Evolutionary conservation across 495 filamentous ascomycete species (phyloP).

Genomic region (Podospora comata): DNA sequence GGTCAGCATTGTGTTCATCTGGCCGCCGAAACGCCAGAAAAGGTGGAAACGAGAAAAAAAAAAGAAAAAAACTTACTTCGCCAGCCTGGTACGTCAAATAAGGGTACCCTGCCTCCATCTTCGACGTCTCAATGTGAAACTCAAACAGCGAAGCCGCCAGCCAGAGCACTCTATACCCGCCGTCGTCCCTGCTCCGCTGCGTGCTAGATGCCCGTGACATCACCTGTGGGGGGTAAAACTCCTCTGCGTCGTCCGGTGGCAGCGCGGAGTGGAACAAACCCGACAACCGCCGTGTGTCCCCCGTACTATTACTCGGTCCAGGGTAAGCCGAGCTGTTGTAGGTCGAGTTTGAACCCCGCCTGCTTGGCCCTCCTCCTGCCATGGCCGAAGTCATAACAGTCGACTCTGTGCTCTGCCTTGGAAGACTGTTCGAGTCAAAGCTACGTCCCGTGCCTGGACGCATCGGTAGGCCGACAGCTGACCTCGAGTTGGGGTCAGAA

Average conservation of each 20-base stretch:
- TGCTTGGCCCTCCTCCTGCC: conserved; percentile 24
- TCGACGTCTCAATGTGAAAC: conserved; percentile 91
- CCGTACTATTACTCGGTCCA: conserved; percentile 3
- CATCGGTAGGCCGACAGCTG: conserved; percentile 28
- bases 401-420: conserved; percentile 47
- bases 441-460: conserved; percentile 54
- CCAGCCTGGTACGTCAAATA: conserved; percentile 94
- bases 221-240: conserved; percentile 30
- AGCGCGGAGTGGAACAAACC: conserved; percentile 82
- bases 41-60: not conserved
- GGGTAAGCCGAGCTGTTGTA: conserved; percentile 39
- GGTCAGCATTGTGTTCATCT: conserved; percentile 7
- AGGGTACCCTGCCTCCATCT: conserved; percentile 89
- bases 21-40: not conserved
- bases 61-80: conserved; percentile 54
- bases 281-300: conserved; percentile 51
- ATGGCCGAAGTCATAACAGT: conserved; percentile 35
- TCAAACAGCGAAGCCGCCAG: conserved; percentile 91
- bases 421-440: conserved; percentile 42
- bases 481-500: conserved; percentile 39
- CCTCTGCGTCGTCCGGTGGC: conserved; percentile 62
- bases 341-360: conserved; percentile 49
- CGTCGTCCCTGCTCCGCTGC: conserved; percentile 40
- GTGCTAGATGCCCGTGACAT: conserved; percentile 51
- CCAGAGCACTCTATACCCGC: conserved; percentile 64